Evolutionary conservation across 192 early-diverging fungal genomes (phyloP), one percentile per base, ranked within the genome.

Genomic region (Backusella parvicylindrica): DNA sequence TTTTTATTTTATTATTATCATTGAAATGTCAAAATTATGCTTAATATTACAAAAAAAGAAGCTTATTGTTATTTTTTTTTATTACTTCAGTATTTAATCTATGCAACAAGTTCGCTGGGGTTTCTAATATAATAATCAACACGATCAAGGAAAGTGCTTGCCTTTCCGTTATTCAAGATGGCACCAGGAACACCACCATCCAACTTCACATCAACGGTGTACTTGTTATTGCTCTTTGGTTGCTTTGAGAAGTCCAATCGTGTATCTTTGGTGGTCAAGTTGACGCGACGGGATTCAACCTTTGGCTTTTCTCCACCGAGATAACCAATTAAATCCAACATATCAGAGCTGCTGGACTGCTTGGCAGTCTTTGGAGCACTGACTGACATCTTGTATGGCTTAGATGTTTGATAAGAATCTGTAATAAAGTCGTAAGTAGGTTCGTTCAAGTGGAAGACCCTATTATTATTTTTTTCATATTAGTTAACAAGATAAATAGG

Each of bases 401-500:
- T 73, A 31, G 67, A 64, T 26, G 74, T 68, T 75, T 81, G 50
- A 36, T 77, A 43, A 32, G 68, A 68, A 68, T 72, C 43, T 56
- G 49, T 74, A 69, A 72, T 74, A 72, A 82, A 77, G 72, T 70
- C 82, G 63, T 73, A 81, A 15, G 50, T 69, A 38, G 79, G 60
- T 32, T 66, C 37, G 1, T 94, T 95, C 74, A 98, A 84, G 86
- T 98, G 96, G 73, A 93, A 96, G 76, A 98, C 92, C 41, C 95
- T 81, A 69, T 13, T n/a, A n/a, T n/a, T n/a, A n/a, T 50, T 70
- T 74, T 33, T 35, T 26, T 16, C 13, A 67, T 21, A 53, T 21
- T 49, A 33, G 37, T 69, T 7, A 70, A 1, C 6, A 15, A 68
- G 11, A 26, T 7, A 56, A 37, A 37, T 37, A 37, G 7, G 2